Percentiles rank a stretch among this genome's conserved stretches.
These are phyloP conservation scores for Kalanchoe fedtschenkoi DNA, from an alignment of 164 flowering plant species.

Conservation along the genomic window DNA sequence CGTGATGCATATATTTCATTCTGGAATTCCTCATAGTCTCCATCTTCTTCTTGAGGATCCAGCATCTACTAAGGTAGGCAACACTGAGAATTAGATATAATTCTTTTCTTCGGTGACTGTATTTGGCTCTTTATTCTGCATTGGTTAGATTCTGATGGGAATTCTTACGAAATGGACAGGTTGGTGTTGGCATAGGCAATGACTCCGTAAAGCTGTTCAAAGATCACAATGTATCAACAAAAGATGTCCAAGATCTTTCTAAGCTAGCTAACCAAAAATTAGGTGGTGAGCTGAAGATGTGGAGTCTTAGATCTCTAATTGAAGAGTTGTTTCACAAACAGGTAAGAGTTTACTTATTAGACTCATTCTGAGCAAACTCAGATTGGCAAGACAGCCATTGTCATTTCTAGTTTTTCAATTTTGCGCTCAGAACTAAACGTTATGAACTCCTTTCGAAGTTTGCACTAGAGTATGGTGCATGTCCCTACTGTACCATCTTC, in stretches of 20 bases:
- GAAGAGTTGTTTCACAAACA: slow-evolving; percentile 49
- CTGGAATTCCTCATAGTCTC: slow-evolving; percentile 64
- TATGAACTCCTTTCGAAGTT: too few relatives aligned
- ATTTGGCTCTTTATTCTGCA: not conserved
- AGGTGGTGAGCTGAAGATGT: slow-evolving; percentile 30
- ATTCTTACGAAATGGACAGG: slow-evolving; percentile 28
- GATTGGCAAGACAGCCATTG: too few relatives aligned
- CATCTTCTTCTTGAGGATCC: slow-evolving; percentile 58
- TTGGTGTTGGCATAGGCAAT: slow-evolving; percentile 55
- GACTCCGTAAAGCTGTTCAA: slow-evolving; percentile 58
- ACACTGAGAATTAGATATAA: not conserved
- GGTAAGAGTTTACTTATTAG: slow-evolving; percentile 21
- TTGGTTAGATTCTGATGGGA: not conserved
- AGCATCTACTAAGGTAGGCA: slow-evolving; percentile 39
- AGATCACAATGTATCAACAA: slow-evolving; percentile 53
- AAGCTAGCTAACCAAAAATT: slow-evolving; percentile 59
- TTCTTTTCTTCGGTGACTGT: not conserved
- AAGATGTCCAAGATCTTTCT: slow-evolving; percentile 46
- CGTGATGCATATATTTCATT: slow-evolving; percentile 80
- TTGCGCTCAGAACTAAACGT: too few relatives aligned
- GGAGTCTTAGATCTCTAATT: slow-evolving; percentile 58
- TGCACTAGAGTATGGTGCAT: too few relatives aligned
- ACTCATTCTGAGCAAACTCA: too few relatives aligned
- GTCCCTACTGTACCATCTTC: too few relatives aligned
- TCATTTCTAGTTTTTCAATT: too few relatives aligned